Conservation (phyloP, 129 eudicot genomes). For the Mikania micrantha region DNA sequence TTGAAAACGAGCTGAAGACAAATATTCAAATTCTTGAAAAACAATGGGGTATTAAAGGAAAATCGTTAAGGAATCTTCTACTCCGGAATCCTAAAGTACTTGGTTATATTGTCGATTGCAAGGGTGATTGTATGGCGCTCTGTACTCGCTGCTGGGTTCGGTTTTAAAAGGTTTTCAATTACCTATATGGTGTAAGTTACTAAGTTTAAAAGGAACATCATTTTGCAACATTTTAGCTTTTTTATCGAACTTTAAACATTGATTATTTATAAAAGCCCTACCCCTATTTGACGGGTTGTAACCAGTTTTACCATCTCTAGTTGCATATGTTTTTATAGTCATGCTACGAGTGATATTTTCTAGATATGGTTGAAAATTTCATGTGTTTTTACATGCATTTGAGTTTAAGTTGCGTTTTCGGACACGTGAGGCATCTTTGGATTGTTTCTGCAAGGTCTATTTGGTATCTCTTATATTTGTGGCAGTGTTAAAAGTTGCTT, state of each 20-base stretch:
- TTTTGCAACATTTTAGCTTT: too few species aligned
- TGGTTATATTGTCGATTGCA: conserved; percentile 89
- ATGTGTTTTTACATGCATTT: background rate
- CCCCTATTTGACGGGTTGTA: background rate
- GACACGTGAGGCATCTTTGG: background rate
- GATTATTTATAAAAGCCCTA: background rate
- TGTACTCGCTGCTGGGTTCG: conserved; percentile 99
- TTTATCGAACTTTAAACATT: background rate
- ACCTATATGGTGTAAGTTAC: too few species aligned
- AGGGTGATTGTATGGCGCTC: conserved; percentile 92
- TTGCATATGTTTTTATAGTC: too few species aligned
- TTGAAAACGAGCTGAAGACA: conserved; percentile 62
- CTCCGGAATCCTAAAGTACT: conserved; percentile 83
- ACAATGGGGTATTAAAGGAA: conserved; percentile 84
- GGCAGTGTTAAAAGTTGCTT: conserved; percentile 2
- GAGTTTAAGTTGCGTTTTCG: background rate
- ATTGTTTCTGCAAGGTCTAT: background rate
- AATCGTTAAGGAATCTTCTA: conserved; percentile 55
- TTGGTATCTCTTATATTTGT: conserved; percentile 2
- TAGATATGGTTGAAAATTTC: too few species aligned
- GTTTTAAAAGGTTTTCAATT: conserved; percentile 39
- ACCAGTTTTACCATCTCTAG: background rate
- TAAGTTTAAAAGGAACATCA: too few species aligned
- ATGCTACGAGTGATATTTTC: too few species aligned
- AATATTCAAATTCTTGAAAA: conserved; percentile 62